These are phyloP conservation scores for Solanum medicagineum DNA, from an alignment of 257 asterid genomes.

Conservation along the genomic window DNA sequence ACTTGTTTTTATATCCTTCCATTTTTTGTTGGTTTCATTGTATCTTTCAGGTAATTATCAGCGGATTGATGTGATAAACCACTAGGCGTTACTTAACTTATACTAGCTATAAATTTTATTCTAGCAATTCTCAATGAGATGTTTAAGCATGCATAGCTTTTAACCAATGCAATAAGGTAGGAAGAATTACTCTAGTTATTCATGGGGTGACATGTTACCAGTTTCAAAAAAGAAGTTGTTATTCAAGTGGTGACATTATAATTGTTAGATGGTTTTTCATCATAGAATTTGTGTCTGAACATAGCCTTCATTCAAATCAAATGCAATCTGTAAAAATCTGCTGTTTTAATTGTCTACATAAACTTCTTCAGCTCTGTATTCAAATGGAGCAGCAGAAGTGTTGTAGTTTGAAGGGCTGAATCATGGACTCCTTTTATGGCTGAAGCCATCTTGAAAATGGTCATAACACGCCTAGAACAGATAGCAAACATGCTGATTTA, in stretches of 20 bases:
- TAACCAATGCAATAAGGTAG: not conserved
- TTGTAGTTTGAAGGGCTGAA: too few species aligned
- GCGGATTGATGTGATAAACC: not conserved
- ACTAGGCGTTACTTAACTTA: not conserved
- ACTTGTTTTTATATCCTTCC: too few species aligned
- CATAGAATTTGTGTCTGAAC: not conserved
- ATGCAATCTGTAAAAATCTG: not conserved
- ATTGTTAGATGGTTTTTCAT: not conserved
- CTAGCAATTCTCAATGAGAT: not conserved
- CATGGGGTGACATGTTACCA: not conserved
- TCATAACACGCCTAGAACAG: not conserved
- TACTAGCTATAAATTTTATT: too few species aligned
- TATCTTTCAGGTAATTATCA: not conserved
- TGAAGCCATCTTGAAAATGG: not conserved
- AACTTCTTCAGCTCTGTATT: not conserved
- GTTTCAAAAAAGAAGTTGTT: too few species aligned
- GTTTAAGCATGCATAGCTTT: not conserved
- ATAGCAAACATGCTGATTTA: not conserved
- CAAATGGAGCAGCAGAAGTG: not conserved
- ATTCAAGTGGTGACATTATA: not conserved
- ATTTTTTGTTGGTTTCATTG: not conserved
- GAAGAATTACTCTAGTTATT: not conserved
- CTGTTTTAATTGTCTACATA: not conserved
- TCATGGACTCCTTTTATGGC: too few species aligned
- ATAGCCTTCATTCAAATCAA: not conserved